phyloP scores from a whole-genome alignment of 768 basidiomycete species.

The Naganishia friedmannii region DNA sequence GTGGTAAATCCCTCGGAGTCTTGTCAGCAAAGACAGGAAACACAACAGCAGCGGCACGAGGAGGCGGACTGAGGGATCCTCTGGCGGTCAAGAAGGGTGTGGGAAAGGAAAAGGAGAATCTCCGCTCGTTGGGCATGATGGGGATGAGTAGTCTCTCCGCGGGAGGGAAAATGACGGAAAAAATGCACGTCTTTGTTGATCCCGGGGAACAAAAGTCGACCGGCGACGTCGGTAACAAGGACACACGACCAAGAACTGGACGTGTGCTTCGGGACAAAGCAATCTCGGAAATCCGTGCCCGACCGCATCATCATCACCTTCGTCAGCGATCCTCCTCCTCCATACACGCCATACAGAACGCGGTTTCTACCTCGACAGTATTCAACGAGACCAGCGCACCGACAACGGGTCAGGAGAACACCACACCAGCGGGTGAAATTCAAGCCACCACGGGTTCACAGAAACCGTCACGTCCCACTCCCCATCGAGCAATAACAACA shows the following conservation, averaged over 20 bases:
- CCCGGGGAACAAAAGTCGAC: too few species aligned
- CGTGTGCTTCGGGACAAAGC: constrained; percentile 5
- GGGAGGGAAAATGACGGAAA: not conserved
- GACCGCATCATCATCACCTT: too few species aligned
- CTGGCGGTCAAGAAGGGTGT: too few species aligned
- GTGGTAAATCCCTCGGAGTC: not conserved
- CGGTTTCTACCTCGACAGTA: too few species aligned
- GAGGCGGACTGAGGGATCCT: not conserved
- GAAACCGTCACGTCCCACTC: not conserved
- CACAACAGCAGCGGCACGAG: not conserved
- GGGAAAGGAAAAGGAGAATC: constrained; percentile 5
- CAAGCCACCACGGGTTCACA: too few species aligned
- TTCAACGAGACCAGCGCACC: too few species aligned
- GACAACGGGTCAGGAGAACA: constrained; percentile 18
- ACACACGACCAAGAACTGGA: not conserved
- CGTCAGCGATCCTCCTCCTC: not conserved
- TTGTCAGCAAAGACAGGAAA: not conserved
- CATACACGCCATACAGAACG: not conserved
- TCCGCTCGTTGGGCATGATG: constrained; percentile 19
- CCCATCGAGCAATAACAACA: not conserved
- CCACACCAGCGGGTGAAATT: constrained; percentile 14
- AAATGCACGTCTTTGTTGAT: not conserved
- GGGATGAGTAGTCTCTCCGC: not conserved
- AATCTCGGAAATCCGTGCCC: not conserved
- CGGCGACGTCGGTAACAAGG: too few species aligned